phyloP scores from a whole-genome alignment of 306 rosid genomes.

The Fragaria nilgerrensis region DNA sequence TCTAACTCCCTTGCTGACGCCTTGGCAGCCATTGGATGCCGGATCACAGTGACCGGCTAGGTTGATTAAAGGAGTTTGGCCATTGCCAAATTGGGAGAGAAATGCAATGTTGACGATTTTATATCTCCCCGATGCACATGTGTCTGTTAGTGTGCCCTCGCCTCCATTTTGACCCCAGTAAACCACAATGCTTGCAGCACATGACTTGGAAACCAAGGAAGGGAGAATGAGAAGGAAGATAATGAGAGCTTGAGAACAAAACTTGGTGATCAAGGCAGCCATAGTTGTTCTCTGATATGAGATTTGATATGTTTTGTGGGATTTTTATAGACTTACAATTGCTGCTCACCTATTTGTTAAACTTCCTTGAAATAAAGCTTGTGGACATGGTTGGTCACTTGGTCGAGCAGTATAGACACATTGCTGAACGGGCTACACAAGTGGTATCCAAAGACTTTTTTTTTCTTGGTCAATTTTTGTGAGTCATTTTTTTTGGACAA shows the following conservation, averaged over 20 bases:
- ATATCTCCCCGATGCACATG: conserved; percentile 26
- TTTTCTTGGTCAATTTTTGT: too few species aligned
- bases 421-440: too few species aligned
- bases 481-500: too few species aligned
- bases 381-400: background rate
- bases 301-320: background rate
- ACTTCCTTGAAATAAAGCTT: background rate
- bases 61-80: conserved; percentile 12
- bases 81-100: conserved; percentile 7
- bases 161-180: conserved; percentile 28
- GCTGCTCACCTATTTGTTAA: too few species aligned
- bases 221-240: conserved; percentile 1
- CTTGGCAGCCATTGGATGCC: conserved; percentile 25
- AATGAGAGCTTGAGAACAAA: background rate
- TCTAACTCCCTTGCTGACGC: conserved; percentile 24
- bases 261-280: conserved; percentile 4
- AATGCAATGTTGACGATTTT: conserved; percentile 26
- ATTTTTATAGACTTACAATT: background rate
- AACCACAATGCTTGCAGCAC: conserved; percentile 5
- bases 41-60: conserved; percentile 23
- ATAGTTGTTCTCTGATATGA: background rate
- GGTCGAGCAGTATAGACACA: too few species aligned
- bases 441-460: too few species aligned
- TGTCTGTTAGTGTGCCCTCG: conserved; percentile 1
- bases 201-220: background rate